Evolutionary conservation across 345 rosid genomes (phyloP).

Genomic region (Rhodamnia argentea): DNA sequence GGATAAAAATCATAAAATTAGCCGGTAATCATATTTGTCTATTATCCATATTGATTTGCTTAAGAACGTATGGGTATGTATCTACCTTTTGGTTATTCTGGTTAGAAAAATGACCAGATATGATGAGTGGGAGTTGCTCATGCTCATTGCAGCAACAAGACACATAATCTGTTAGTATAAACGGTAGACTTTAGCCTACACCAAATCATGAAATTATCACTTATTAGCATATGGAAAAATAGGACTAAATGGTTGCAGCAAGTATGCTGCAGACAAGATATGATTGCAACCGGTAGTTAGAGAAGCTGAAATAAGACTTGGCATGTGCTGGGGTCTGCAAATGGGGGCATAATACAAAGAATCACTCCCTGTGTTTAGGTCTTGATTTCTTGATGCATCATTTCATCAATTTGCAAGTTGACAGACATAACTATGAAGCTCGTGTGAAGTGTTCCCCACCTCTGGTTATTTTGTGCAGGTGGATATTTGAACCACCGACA

Average conservation of each 20-base stretch:
- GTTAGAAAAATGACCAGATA: background rate
- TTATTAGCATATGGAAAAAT: background rate
- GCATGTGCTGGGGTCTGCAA: background rate
- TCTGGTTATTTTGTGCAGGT: background rate
- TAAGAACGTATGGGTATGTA: background rate
- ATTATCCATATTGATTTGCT: background rate
- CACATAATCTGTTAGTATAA: background rate
- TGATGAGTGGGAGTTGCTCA: background rate
- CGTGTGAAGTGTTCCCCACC: background rate
- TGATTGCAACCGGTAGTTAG: background rate
- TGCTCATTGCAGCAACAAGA: background rate
- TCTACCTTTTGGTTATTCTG: background rate
- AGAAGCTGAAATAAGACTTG: background rate
- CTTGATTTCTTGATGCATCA: background rate
- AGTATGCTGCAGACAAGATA: background rate
- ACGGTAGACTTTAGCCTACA: no score
- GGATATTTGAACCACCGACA: background rate
- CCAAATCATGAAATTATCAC: background rate
- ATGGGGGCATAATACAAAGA: background rate
- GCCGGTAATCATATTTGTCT: background rate
- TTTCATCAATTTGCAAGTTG: background rate
- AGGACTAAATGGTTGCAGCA: background rate
- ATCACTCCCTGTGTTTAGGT: background rate
- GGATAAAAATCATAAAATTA: background rate
- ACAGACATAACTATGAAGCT: background rate